Evolutionary conservation across 371 early-diverging fungal species (phyloP), one percentile per base, ranked within the genome.

Genomic region (Actinomortierella wolfii): DNA sequence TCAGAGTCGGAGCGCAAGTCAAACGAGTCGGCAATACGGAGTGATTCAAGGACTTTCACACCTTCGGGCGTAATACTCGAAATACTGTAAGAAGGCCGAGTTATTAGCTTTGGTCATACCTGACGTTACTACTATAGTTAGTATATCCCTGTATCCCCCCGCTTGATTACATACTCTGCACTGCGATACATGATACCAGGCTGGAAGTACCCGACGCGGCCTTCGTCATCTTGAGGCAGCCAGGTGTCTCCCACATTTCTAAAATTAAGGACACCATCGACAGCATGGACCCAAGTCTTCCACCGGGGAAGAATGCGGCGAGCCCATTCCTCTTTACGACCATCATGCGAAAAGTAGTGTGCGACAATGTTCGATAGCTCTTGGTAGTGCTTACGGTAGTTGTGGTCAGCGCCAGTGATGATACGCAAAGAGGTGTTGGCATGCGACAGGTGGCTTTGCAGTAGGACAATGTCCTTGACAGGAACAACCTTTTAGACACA

Each of bases 201-300:
- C 2, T 67, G 74, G 26, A 73, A 59, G 23, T 73, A 73, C 26
- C 54, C 59, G 20, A 67, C 63, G 3, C 57, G 56, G 17, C 60
- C 74, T 40, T 67, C 67, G 0, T 50, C 26, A 17, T 44, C 43
- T 6, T 67, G 67, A n/a, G 74, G 63, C 28, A 73, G 66, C 74
- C 74, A 73, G 28, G 62, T 59, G 43, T 73, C 85, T 39, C 86
- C 86, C 21, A 83, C 63, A 57, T 83, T 85, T 58, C 86, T 78
- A 58, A 86, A 84, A 54, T 86, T 86, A 49, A 77, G 77, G 34
- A 86, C 83, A 9, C 86, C 86, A 17, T 81, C 82, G 5, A 86
- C 76, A 65, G 81, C 74, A 46, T 73, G 63, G n/a, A 73, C 74
- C 74, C 74, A 73, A 0, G 74, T 40, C 51, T 63, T 73, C 74